Evolutionary conservation across 305 asterid species (phyloP).

Genomic region (Fraxinus floribunda): DNA sequence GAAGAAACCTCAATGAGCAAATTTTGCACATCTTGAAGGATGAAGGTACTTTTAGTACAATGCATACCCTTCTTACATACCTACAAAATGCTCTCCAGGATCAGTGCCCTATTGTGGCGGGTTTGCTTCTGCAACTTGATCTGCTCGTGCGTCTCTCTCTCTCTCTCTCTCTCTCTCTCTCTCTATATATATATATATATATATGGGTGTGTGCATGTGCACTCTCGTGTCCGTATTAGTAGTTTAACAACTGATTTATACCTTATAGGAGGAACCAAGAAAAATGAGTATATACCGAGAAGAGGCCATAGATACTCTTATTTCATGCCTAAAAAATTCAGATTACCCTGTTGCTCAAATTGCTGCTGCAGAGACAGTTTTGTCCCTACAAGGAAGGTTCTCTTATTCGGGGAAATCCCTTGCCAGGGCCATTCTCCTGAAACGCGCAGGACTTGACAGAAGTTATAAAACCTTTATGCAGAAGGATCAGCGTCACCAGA

Average conservation of each 20-base stretch:
- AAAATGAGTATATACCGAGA: constrained; percentile 89
- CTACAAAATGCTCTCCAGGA: constrained; percentile 57
- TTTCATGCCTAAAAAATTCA: constrained; percentile 67
- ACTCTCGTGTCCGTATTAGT: background rate
- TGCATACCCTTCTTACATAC: constrained; percentile 71
- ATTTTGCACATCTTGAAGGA: constrained; percentile 63
- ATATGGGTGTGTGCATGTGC: background rate
- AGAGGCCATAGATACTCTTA: constrained; percentile 73
- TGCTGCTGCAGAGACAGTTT: constrained; percentile 68
- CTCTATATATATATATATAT: no score
- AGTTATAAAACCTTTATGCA: constrained; percentile 41
- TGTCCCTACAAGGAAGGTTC: constrained; percentile 75
- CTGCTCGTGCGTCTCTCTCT: constrained; percentile 49
- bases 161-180: constrained; percentile 1
- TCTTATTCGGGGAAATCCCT: constrained; percentile 75
- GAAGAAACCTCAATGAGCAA: constrained; percentile 64
- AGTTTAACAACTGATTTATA: background rate
- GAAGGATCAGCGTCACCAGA: constrained; percentile 46
- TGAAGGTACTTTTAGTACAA: constrained; percentile 69
- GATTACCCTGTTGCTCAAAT: constrained; percentile 60
- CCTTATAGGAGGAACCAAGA: constrained; percentile 70
- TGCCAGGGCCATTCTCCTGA: constrained; percentile 62
- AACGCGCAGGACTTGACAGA: constrained; percentile 58
- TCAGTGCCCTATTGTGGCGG: constrained; percentile 68
- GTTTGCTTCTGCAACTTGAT: constrained; percentile 83